Percentiles rank a stretch among this genome's conserved stretches.
These are phyloP conservation scores for Emmonsiellopsis sp. DNA, from an alignment of 2,329 filamentous ascomycete genomes.

Conservation along the genomic window DNA sequence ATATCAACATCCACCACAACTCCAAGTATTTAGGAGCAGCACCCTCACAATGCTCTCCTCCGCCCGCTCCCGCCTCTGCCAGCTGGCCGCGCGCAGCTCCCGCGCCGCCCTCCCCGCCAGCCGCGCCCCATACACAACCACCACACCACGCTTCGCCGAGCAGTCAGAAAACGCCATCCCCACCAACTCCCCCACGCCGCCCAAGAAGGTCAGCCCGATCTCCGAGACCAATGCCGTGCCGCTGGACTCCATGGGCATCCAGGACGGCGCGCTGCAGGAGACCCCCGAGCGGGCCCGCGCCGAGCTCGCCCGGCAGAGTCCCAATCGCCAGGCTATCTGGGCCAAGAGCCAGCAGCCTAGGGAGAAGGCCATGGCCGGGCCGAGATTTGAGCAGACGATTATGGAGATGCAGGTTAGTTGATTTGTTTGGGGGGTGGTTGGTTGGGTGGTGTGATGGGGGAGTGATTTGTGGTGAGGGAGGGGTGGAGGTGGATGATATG, in stretches of 20 bases:
- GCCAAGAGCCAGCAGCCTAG: conserved; percentile 76
- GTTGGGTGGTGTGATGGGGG: not conserved
- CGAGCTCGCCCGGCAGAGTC: conserved; percentile 62
- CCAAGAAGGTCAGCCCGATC: conserved; percentile 40
- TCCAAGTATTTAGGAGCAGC: conserved; percentile 12
- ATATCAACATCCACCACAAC: conserved; percentile 12
- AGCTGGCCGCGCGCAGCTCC: conserved; percentile 29
- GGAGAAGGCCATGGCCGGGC: conserved; percentile 78
- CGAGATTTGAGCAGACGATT: conserved; percentile 94
- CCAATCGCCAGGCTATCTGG: conserved; percentile 77
- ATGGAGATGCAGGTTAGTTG: conserved; percentile 75
- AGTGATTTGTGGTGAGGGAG: not conserved
- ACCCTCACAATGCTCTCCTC: conserved; percentile 36
- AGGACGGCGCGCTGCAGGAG: conserved; percentile 49
- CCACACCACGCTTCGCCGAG: conserved; percentile 26
- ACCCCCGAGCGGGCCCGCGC: conserved; percentile 46
- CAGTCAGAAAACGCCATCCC: conserved; percentile 31
- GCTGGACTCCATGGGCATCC: conserved; percentile 37
- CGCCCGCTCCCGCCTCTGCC: conserved; percentile 37
- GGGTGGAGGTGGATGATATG: no score
- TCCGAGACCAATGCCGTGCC: conserved; percentile 54
- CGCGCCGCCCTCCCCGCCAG: conserved; percentile 19
- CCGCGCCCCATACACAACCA: conserved; percentile 36
- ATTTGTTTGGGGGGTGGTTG: not conserved
- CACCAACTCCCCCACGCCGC: conserved; percentile 51